Evolutionary conservation across 805 yeast species (phyloP).

Genomic region (Saccharomycopsis selenospora): DNA sequence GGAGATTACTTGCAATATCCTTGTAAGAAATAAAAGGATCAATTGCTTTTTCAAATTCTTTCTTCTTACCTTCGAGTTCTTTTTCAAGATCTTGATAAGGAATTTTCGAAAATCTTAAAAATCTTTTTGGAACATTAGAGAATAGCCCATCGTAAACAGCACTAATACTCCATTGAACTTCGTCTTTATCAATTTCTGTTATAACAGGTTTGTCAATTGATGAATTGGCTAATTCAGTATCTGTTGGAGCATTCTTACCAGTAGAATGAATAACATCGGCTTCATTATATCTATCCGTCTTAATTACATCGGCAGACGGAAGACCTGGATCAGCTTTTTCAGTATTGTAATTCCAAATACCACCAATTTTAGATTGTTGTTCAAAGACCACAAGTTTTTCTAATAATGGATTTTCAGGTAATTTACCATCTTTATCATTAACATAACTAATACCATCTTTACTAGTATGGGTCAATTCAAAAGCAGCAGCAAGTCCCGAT

Average conservation of each 20-base stretch:
- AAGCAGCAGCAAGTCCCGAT: constrained; percentile 26
- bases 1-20: constrained; percentile 29
- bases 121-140: constrained; percentile 34
- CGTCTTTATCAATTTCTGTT: neutral
- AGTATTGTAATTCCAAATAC: constrained; percentile 31
- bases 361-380: constrained; percentile 31
- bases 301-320: constrained; percentile 29
- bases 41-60: constrained; percentile 24
- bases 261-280: constrained; percentile 28
- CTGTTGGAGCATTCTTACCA: constrained; percentile 13
- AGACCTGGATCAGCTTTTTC: constrained; percentile 23
- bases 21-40: constrained; percentile 34
- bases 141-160: constrained; percentile 34
- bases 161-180: constrained; percentile 32
- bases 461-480: constrained; percentile 28
- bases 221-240: constrained; percentile 22
- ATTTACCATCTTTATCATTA: neutral
- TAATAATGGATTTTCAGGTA: constrained; percentile 24
- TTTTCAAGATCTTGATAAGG: constrained; percentile 18
- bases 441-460: constrained; percentile 26
- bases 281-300: constrained; percentile 29
- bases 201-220: constrained; percentile 20
- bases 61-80: constrained; percentile 6
- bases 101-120: constrained; percentile 30
- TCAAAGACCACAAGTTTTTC: constrained; percentile 31